These are phyloP conservation scores for Bauhinia variegata DNA, from an alignment of 306 rosid species.

Conservation along the genomic window DNA sequence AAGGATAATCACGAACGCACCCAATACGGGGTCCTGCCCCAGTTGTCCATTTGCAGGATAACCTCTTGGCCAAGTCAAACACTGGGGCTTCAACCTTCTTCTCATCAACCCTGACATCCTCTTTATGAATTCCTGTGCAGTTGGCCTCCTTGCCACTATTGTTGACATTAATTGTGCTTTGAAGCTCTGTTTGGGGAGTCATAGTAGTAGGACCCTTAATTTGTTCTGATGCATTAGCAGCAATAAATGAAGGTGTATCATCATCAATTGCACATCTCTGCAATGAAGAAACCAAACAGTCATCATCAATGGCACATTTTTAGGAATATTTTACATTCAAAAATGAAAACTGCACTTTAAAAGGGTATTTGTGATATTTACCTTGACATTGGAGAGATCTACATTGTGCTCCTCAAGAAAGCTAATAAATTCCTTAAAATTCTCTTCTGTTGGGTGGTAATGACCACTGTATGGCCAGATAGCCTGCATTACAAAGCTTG, in stretches of 20 bases:
- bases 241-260: slow-evolving; percentile 52
- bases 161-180: slow-evolving; percentile 5
- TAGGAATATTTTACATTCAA: too few relatives aligned
- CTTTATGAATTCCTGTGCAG: slow-evolving; percentile 30
- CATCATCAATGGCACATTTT: not conserved
- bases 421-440: slow-evolving; percentile 76
- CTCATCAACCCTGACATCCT: slow-evolving; percentile 37
- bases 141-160: slow-evolving; percentile 30
- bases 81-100: slow-evolving; percentile 32
- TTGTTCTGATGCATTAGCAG: slow-evolving; percentile 37
- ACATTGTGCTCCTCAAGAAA: slow-evolving; percentile 79
- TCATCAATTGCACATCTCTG: slow-evolving; percentile 86
- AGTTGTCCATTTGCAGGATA: slow-evolving; percentile 82
- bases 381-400: slow-evolving; percentile 86
- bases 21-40: slow-evolving; percentile 90
- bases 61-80: slow-evolving; percentile 46
- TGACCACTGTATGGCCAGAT: slow-evolving; percentile 99
- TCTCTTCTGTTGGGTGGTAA: slow-evolving; percentile 90
- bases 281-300: slow-evolving; percentile 10
- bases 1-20: slow-evolving; percentile 89
- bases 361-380: slow-evolving; percentile 23
- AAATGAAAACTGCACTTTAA: too few relatives aligned
- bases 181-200: slow-evolving; percentile 17
- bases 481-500: slow-evolving; percentile 53
- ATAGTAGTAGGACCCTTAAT: slow-evolving; percentile 22